Conservation (phyloP, 805 yeast species). For the Scheffersomyces stipitis region DNA sequence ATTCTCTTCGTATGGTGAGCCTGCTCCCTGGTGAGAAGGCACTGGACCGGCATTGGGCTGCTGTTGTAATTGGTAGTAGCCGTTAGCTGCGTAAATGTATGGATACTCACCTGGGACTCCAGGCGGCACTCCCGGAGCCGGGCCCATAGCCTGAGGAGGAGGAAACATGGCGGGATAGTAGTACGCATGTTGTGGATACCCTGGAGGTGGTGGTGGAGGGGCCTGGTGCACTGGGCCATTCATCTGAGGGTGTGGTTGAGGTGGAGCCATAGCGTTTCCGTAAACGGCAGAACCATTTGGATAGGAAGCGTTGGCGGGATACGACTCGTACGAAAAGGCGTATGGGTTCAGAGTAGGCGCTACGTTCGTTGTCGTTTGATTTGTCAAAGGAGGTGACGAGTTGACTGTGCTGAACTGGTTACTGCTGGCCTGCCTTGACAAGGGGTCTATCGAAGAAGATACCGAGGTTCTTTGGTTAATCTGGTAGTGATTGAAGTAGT, state of each 20-base stretch:
- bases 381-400: slow-evolving; percentile 2
- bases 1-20: slow-evolving; percentile 19
- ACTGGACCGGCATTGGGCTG: too few species aligned
- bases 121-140: not conserved
- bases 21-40: not conserved
- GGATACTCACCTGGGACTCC: not conserved
- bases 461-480: slow-evolving; percentile 7
- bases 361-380: too few species aligned
- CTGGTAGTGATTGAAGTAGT: slow-evolving; percentile 8
- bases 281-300: too few species aligned
- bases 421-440: slow-evolving; percentile 4
- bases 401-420: slow-evolving; percentile 1
- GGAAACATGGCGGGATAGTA: not conserved
- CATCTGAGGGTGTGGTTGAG: not conserved
- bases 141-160: not conserved
- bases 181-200: slow-evolving; percentile 1
- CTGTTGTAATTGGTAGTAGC: not conserved
- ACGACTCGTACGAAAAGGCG: not conserved
- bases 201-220: slow-evolving; percentile 2
- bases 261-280: too few species aligned
- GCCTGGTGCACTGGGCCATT: slow-evolving; percentile 1
- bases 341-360: not conserved
- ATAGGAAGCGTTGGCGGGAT: not conserved
- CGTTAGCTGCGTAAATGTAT: not conserved
- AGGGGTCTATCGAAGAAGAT: slow-evolving; percentile 5